Conservation (phyloP, 2,329 filamentous ascomycete species). For the Annulohypoxylon truncatum region DNA sequence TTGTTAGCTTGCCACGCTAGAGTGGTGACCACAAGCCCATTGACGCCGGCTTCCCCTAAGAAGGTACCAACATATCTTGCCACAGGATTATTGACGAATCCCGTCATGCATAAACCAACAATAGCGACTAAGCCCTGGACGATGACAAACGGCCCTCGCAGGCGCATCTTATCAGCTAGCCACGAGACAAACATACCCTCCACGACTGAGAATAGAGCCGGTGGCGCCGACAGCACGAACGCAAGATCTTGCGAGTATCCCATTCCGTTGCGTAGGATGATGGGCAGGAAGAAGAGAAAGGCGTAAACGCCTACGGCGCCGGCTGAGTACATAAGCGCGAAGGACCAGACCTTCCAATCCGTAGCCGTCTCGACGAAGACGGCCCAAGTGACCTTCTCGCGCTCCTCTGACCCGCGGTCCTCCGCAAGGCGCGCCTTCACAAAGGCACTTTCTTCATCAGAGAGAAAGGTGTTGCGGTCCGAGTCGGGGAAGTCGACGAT, state of each 20-base stretch:
- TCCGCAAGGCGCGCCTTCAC: constrained; percentile 45
- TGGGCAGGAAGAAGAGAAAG: constrained; percentile 44
- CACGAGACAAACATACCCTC: constrained; percentile 50
- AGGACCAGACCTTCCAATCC: constrained; percentile 43
- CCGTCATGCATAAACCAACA: constrained; percentile 42
- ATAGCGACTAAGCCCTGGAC: constrained; percentile 38
- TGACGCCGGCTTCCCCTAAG: constrained; percentile 48
- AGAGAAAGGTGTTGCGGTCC: constrained; percentile 56
- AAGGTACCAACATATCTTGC: constrained; percentile 47
- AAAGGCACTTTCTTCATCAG: constrained; percentile 52
- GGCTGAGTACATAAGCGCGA: constrained; percentile 41
- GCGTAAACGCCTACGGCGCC: constrained; percentile 42
- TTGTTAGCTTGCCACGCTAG: constrained; percentile 50
- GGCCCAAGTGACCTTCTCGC: constrained; percentile 35
- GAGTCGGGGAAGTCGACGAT: constrained; percentile 60
- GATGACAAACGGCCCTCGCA: constrained; percentile 43
- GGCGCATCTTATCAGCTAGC: constrained; percentile 48
- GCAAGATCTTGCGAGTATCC: constrained; percentile 41
- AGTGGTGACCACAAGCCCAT: constrained; percentile 48
- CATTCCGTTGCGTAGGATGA: constrained; percentile 40
- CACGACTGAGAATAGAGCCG: constrained; percentile 50
- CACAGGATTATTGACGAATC: constrained; percentile 37
- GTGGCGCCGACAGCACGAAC: constrained; percentile 53
- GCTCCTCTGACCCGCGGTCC: constrained; percentile 43
- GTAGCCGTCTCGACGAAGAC: constrained; percentile 36